Evolutionary conservation across 2,329 filamentous ascomycete species (phyloP).

Genomic region (Paracoccidioides brasiliensis): DNA sequence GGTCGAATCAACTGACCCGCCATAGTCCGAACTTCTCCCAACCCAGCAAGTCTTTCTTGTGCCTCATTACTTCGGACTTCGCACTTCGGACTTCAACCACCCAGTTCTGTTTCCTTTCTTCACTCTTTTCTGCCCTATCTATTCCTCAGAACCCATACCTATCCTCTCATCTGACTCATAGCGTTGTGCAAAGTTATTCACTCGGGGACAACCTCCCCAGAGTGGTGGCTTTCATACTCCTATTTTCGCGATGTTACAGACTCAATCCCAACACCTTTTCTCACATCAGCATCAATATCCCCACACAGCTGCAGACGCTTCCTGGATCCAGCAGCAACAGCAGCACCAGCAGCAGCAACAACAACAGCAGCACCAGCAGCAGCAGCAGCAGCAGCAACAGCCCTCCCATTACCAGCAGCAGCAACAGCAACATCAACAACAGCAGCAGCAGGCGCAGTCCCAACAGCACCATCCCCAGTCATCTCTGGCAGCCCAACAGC

Average conservation of each 20-base stretch:
- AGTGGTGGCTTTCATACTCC: not conserved
- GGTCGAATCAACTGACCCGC: not conserved
- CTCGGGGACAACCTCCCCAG: conserved; percentile 1
- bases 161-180: not conserved
- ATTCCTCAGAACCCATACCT: not conserved
- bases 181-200: not conserved
- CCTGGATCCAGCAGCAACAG: conserved; percentile 31
- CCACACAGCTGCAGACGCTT: conserved; percentile 28
- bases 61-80: not conserved
- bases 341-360: conserved; percentile 25
- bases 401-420: conserved; percentile 26
- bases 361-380: conserved; percentile 25
- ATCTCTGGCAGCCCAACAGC: conserved; percentile 15
- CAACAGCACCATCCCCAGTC: conserved; percentile 26
- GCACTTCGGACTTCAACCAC: not conserved
- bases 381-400: conserved; percentile 32
- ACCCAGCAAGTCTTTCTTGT: not conserved
- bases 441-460: conserved; percentile 20
- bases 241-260: conserved; percentile 32
- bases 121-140: no score
- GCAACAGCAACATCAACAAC: conserved; percentile 18
- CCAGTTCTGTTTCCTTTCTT: no score
- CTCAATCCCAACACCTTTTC: conserved; percentile 48
- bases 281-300: conserved; percentile 45
- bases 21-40: not conserved